Evolutionary conservation across 164 flowering plant genomes (phyloP), one percentile per base, ranked within the genome.

Genomic region (Amborella trichopoda): DNA sequence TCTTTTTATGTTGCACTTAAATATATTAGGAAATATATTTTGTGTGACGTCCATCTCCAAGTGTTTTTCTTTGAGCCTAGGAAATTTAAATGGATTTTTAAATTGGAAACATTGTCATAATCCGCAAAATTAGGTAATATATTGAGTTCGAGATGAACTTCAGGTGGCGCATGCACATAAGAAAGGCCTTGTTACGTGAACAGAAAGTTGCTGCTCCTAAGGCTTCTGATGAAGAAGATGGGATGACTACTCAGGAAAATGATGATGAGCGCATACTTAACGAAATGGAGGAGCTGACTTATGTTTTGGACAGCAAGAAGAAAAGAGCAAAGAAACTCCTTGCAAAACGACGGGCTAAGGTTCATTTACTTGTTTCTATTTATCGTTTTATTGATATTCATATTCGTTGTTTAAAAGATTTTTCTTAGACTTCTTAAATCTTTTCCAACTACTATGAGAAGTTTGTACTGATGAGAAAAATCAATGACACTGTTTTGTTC

Each of bases 241-340:
- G 46, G 10, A 40, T 52, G n/a, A n/a, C n/a, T n/a, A n/a, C n/a
- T 40, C 45, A 49, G 33, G 50, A 59, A 34, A 62, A 23, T 32
- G 86, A 83, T 60, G 95, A 86, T 63, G 90, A 84, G 30, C 76
- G 44, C 59, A 46, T 83, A 23, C 79, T 91, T 6, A 70, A 82
- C 58, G 94, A 91, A 66, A 80, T 91, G 95, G 93, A 91, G 63
- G 96, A 91, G 65, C 50, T 87, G 61, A 72, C 81, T 24, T 25
- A 74, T 67, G 85, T 82, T 37, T 70, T 80, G 73, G 89, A 78
- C 54, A 81, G 76, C 25, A 84, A 83, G 68, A 84, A 91, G 71
- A 91, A 87, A 60, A 60, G 73, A 20, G 69, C 56, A 20, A 87
- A 87, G 61, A 87, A 78, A 52, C 51, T 73, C 48, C 57, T 77